A percentile compares a stretch with the other conserved stretches of the same genome.
Conservation (phyloP, 805 yeast genomes). For the Hanseniaspora jakobsenii region DNA sequence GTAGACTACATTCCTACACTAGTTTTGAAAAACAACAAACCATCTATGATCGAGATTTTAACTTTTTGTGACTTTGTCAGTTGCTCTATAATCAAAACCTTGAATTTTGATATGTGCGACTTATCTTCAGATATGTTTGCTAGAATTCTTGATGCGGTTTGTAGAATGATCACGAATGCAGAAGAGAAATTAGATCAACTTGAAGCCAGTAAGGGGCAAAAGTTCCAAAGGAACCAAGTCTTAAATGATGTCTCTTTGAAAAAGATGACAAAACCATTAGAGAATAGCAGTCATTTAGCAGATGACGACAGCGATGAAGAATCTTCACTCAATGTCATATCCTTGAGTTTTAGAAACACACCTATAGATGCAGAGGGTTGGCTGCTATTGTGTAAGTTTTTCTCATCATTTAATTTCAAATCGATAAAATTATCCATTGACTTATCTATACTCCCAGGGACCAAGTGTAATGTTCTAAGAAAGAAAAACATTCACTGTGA, state of each 20-base stretch:
- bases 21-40: conserved; percentile 72
- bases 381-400: conserved; percentile 66
- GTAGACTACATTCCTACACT: conserved; percentile 40
- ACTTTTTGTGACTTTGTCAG: conserved; percentile 80
- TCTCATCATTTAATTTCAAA: conserved; percentile 39
- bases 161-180: conserved; percentile 26
- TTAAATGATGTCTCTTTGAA: too few species aligned
- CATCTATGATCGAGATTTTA: conserved; percentile 75
- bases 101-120: conserved; percentile 69
- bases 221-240: too few species aligned
- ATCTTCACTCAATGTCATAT: conserved; percentile 44
- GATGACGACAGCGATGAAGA: too few species aligned
- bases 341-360: conserved; percentile 67
- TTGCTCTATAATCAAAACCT: conserved; percentile 67
- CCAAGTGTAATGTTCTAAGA: conserved; percentile 30
- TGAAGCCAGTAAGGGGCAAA: too few species aligned
- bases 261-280: too few species aligned
- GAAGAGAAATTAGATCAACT: too few species aligned
- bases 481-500: conserved; percentile 31
- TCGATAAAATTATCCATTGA: conserved; percentile 48
- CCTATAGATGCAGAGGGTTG: conserved; percentile 67
- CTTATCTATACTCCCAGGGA: conserved; percentile 39
- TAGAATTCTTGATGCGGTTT: conserved; percentile 52
- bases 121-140: conserved; percentile 66
- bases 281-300: too few species aligned